Percentiles rank a stretch among this genome's conserved stretches.
Evolutionary conservation across 2,329 filamentous ascomycete genomes (phyloP).

Genomic region (Paracamarosporium sp.): DNA sequence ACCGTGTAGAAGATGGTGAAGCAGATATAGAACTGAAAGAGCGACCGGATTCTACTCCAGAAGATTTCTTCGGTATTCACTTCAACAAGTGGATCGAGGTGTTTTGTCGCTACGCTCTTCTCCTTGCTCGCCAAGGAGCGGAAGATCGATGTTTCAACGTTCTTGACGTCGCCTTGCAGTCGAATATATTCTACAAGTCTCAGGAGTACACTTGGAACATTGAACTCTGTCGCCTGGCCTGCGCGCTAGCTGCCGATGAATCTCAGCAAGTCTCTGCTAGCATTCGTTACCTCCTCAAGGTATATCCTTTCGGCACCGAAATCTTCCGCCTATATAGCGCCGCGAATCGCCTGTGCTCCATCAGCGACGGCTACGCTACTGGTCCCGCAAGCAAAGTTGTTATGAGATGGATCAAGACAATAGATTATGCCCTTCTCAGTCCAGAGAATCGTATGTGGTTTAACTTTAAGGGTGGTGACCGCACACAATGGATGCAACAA

Average conservation of each 20-base stretch:
- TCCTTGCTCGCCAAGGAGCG: conserved; percentile 72
- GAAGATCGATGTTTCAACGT: conserved; percentile 78
- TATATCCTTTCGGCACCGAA: conserved; percentile 80
- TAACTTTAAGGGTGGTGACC: conserved; percentile 46
- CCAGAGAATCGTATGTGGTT: conserved; percentile 56
- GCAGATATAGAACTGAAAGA: conserved; percentile 35
- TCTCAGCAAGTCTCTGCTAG: conserved; percentile 76
- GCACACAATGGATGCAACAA: conserved; percentile 48
- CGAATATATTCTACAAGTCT: conserved; percentile 80
- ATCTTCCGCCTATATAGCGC: conserved; percentile 83
- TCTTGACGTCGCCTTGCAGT: conserved; percentile 78
- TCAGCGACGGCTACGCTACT: conserved; percentile 76
- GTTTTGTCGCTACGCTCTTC: conserved; percentile 85
- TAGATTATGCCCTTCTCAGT: conserved; percentile 73
- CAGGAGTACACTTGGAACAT: conserved; percentile 73
- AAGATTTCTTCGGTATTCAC: conserved; percentile 75
- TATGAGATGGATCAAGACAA: conserved; percentile 86
- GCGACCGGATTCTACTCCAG: conserved; percentile 47
- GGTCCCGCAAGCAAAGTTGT: conserved; percentile 90
- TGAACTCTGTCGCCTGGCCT: conserved; percentile 81
- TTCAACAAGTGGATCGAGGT: conserved; percentile 89
- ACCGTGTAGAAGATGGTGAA: conserved; percentile 41
- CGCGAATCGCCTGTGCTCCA: conserved; percentile 77
- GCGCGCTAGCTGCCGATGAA: conserved; percentile 81
- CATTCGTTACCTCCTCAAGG: conserved; percentile 83